A percentile compares a stretch with the other conserved stretches of the same genome.
Evolutionary conservation across 2,329 filamentous ascomycete genomes (phyloP).

Genomic region (Sphaerulina populicola): DNA sequence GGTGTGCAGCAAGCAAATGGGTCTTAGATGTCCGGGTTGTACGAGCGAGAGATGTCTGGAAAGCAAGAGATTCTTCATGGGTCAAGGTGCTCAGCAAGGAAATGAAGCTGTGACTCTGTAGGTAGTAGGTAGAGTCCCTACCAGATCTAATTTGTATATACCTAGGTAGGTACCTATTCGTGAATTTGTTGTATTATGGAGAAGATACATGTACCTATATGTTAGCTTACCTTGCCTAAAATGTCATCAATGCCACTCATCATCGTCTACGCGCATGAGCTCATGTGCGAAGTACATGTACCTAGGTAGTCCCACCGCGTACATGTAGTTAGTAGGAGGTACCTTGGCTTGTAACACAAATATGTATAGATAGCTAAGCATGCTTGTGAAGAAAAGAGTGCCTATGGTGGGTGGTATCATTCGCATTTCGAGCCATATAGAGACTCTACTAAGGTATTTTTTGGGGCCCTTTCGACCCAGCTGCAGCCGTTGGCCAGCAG

Average conservation of each 20-base stretch:
- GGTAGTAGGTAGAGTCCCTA: neutral
- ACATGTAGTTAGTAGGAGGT: too few species aligned
- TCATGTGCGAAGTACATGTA: neutral
- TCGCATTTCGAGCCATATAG: constrained; percentile 1
- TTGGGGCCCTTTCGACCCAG: neutral
- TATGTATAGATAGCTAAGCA: too few species aligned
- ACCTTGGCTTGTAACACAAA: too few species aligned
- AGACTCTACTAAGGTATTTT: neutral
- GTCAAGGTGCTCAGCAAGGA: constrained; percentile 24
- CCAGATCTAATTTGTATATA: neutral
- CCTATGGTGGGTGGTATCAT: neutral
- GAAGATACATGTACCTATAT: neutral
- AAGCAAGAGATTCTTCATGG: constrained; percentile 58
- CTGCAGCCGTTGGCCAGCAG: too few species aligned
- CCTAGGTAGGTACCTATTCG: neutral
- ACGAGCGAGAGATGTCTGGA: constrained; percentile 80
- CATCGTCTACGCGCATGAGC: too few species aligned
- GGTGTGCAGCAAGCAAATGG: constrained; percentile 77
- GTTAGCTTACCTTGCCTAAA: too few species aligned
- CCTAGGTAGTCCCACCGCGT: too few species aligned
- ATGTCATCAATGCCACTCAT: too few species aligned
- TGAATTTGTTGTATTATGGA: neutral
- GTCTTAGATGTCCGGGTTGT: constrained; percentile 83
- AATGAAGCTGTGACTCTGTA: constrained; percentile 28
- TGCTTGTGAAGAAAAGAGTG: neutral